phyloP scores from a whole-genome alignment of 495 filamentous ascomycete species.

The Trichodelitschia bisporula region DNA sequence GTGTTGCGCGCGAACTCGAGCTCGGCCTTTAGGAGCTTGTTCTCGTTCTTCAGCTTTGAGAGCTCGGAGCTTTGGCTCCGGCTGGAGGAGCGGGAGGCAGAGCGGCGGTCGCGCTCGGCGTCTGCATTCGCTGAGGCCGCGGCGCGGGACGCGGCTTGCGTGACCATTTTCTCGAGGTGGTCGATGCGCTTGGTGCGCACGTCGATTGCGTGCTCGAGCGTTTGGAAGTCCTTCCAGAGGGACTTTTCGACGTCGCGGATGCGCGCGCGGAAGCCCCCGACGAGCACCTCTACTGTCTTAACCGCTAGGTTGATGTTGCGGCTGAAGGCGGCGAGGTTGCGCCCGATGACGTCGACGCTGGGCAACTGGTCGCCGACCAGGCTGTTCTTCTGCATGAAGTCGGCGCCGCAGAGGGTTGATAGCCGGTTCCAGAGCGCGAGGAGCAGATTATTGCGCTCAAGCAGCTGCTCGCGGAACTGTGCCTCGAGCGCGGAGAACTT shows the following conservation, averaged over 20 bases:
- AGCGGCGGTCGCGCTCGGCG: constrained; percentile 5
- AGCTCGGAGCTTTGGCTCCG: constrained; percentile 28
- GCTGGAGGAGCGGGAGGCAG: constrained; percentile 21
- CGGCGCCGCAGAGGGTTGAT: constrained; percentile 60
- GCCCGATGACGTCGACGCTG: constrained; percentile 50
- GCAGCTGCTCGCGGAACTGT: constrained; percentile 61
- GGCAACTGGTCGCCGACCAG: constrained; percentile 72
- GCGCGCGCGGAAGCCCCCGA: constrained; percentile 56
- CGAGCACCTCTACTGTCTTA: constrained; percentile 63
- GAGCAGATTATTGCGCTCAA: constrained; percentile 71
- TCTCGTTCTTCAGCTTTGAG: constrained; percentile 48
- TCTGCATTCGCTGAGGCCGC: no score
- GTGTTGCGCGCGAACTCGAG: constrained; percentile 39
- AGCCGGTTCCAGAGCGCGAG: constrained; percentile 72
- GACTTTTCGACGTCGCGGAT: constrained; percentile 70
- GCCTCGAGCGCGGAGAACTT: constrained; percentile 48
- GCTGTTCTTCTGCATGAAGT: constrained; percentile 79
- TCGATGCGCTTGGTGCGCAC: constrained; percentile 68
- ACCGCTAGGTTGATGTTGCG: constrained; percentile 71
- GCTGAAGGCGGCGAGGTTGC: constrained; percentile 58
- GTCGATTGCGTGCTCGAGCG: constrained; percentile 58
- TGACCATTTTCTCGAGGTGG: constrained; percentile 48
- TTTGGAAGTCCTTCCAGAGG: constrained; percentile 72
- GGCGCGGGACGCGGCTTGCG: constrained; percentile 6
- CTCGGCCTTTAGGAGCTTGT: constrained; percentile 63